These are phyloP conservation scores for Suillus ampliporus DNA, from an alignment of 768 basidiomycete genomes.

Conservation along the genomic window DNA sequence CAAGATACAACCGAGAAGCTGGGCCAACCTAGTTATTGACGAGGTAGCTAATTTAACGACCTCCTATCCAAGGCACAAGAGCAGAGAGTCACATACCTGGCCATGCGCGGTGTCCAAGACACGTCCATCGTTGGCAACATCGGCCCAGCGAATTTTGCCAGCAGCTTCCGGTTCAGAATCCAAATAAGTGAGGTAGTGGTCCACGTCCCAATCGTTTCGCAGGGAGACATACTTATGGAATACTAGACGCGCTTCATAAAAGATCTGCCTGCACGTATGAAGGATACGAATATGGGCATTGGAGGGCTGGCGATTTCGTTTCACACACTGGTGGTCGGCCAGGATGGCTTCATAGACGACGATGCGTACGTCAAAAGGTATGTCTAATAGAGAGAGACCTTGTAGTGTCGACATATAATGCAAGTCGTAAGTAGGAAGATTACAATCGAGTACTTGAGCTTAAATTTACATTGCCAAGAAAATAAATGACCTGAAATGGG, in stretches of 20 bases:
- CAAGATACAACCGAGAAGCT: slow-evolving; percentile 38
- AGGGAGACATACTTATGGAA: slow-evolving; percentile 44
- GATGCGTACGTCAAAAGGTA: slow-evolving; percentile 43
- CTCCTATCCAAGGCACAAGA: slow-evolving; percentile 6
- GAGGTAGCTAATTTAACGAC: slow-evolving; percentile 11
- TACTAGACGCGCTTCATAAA: slow-evolving; percentile 35
- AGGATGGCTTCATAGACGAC: slow-evolving; percentile 40
- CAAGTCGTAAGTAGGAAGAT: not conserved
- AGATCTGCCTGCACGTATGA: slow-evolving; percentile 36
- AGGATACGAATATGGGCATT: slow-evolving; percentile 42
- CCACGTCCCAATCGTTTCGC: slow-evolving; percentile 43
- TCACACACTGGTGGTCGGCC: slow-evolving; percentile 27
- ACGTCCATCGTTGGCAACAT: slow-evolving; percentile 48
- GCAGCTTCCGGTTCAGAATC: slow-evolving; percentile 25
- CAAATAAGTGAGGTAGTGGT: slow-evolving; percentile 27
- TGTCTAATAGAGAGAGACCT: slow-evolving; percentile 23
- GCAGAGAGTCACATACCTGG: slow-evolving; percentile 25
- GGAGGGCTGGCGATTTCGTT: slow-evolving; percentile 34
- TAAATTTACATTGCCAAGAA: too few relatives aligned
- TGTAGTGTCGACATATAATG: not conserved
- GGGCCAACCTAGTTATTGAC: slow-evolving; percentile 21
- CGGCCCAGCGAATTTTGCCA: slow-evolving; percentile 36
- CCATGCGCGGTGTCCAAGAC: slow-evolving; percentile 25
- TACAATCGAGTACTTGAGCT: too few relatives aligned
- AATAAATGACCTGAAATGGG: too few relatives aligned